Percentiles rank a stretch among this genome's conserved stretches.
Evolutionary conservation across 2,329 filamentous ascomycete genomes (phyloP).

Genomic region (Fusarium sacchari): DNA sequence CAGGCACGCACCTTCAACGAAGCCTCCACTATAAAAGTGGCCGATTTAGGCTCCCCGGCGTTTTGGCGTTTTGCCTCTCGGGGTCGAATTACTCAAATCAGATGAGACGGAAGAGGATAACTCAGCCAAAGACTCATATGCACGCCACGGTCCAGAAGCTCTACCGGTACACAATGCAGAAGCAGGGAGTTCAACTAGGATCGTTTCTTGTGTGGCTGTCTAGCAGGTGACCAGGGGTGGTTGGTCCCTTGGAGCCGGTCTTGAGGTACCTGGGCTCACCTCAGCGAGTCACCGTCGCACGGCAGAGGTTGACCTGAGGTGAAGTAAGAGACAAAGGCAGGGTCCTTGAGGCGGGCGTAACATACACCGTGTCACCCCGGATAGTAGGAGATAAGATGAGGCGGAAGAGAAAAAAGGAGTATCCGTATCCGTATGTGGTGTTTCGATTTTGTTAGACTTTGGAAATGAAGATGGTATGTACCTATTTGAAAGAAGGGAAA

Average conservation of each 20-base stretch:
- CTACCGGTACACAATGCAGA: neutral
- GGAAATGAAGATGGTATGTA: neutral
- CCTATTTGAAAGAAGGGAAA: neutral
- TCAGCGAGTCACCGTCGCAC: slow-evolving; percentile 29
- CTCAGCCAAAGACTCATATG: neutral
- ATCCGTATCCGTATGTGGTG: neutral
- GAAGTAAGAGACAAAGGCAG: slow-evolving; percentile 10
- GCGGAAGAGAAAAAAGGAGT: slow-evolving; percentile 8
- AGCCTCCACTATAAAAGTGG: slow-evolving; percentile 13
- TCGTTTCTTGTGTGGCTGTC: slow-evolving; percentile 5
- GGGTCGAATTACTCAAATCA: neutral
- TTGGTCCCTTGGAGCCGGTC: neutral
- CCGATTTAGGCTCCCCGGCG: slow-evolving; percentile 4
- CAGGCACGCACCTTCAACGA: neutral
- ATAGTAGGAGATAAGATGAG: slow-evolving; percentile 7
- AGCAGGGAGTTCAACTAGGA: neutral
- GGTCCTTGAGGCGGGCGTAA: slow-evolving; percentile 10
- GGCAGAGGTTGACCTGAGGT: slow-evolving; percentile 17
- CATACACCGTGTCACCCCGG: slow-evolving; percentile 27
- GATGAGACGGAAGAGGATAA: neutral
- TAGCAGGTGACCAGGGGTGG: slow-evolving; percentile 24
- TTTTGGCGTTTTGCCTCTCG: slow-evolving; percentile 15
- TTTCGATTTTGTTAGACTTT: neutral
- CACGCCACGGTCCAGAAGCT: slow-evolving; percentile 12
- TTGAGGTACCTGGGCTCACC: slow-evolving; percentile 3